phyloP scores from a whole-genome alignment of 495 filamentous ascomycete species.

The Podospora bellae-mahoneyi region DNA sequence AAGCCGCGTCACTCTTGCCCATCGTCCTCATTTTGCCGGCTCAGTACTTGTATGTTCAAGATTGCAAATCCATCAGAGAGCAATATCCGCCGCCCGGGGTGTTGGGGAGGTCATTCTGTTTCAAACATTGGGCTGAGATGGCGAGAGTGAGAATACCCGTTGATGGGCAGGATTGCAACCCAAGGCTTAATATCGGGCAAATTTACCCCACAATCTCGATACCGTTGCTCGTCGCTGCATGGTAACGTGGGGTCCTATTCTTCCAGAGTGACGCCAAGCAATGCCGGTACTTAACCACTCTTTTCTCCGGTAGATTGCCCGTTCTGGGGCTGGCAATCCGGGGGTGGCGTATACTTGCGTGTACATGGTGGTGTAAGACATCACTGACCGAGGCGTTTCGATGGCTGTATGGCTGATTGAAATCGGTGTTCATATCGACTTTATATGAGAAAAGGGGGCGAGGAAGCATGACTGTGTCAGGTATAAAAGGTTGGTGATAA shows the following conservation, averaged over 20 bases:
- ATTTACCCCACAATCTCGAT: slow-evolving; percentile 5
- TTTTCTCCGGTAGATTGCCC: slow-evolving; percentile 9
- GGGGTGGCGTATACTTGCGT: slow-evolving; percentile 1
- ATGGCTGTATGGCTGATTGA: neutral
- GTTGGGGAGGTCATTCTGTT: neutral
- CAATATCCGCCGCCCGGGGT: neutral
- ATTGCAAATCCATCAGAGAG: neutral
- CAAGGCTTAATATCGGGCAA: neutral
- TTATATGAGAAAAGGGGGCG: neutral
- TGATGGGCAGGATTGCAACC: neutral
- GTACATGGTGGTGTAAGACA: slow-evolving; percentile 5
- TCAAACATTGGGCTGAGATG: neutral
- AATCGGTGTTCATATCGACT: neutral
- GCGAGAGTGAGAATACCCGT: neutral
- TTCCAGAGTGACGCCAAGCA: slow-evolving; percentile 10
- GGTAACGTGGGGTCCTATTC: slow-evolving; percentile 5
- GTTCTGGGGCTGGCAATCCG: neutral
- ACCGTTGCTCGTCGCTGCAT: neutral
- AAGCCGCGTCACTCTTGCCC: neutral
- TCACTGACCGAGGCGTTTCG: neutral
- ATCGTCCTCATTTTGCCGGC: neutral
- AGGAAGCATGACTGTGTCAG: neutral
- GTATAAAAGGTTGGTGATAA: neutral
- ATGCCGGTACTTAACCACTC: slow-evolving; percentile 8
- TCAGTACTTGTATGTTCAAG: neutral